Base-by-base conservation (phyloP, 441 rosid species). In the Flueggea neowawraea region DNA sequence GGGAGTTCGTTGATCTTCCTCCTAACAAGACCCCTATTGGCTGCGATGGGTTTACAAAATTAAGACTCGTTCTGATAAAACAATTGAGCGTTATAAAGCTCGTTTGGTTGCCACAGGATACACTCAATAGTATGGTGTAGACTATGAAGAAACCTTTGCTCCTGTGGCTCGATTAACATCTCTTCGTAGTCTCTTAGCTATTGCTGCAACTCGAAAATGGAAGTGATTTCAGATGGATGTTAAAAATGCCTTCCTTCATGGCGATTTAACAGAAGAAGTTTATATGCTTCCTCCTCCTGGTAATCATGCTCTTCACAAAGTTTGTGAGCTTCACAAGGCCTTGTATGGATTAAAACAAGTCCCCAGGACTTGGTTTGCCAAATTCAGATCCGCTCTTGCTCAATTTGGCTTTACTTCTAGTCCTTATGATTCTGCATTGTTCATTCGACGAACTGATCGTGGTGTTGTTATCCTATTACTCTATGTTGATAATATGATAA, bases 401-500 rank as follows among this genome's bases (percentile, higher is more conserved):
- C 15, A 39, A 1, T n/a, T 53, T n/a, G 52, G 58, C 0, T 59
- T 22, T 4, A 0, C 1, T 0, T 52, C 45, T 6, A 58, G 47
- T 12, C 4, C 15, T 0, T 11, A 52, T 57, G 22, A 66, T 17
- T 17, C 0, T 8, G 14, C 59, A 6, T 15, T 66, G 0, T 58
- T 52, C 12, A 28, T 53, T 52, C 13, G 16, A 4, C 12, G 2
- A 8, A n/a, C 10, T 6, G 10, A 13, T 1, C 10, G 5, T 1
- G 31, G 39, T 9, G 10, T 4, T 10, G 16, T 49, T 10, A 12
- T 48, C 17, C 36, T 58, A 14, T 16, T 58, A 13, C 10, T 39
- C 5, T 58, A 58, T 15, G 22, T 58, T 8, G 50, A 58, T 39
- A 31, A 58, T 17, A 58, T 58, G 61, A 58, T 58, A 12, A 15